These are phyloP conservation scores for Colletotrichum caudatum DNA, from an alignment of 2,329 filamentous ascomycete species.

Conservation along the genomic window DNA sequence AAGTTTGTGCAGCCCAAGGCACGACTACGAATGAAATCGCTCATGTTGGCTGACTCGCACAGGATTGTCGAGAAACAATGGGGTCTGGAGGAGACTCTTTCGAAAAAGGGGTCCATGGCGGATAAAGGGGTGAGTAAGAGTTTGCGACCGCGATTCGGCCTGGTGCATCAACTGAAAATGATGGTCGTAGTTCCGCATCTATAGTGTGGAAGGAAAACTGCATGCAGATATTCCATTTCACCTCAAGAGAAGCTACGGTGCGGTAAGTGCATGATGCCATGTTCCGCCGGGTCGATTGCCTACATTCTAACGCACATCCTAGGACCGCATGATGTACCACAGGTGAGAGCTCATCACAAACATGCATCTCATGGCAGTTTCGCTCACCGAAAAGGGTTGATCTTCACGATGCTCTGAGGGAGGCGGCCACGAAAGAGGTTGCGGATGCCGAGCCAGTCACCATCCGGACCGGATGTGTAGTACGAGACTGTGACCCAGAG, in stretches of 20 bases:
- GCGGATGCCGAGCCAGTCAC: slow-evolving; percentile 45
- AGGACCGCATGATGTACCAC: slow-evolving; percentile 55
- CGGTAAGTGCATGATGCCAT: slow-evolving; percentile 17
- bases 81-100: slow-evolving; percentile 47
- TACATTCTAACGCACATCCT: neutral
- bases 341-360: slow-evolving; percentile 42
- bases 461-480: slow-evolving; percentile 46
- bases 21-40: neutral
- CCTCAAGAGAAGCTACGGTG: slow-evolving; percentile 50
- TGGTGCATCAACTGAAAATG: neutral
- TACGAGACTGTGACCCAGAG: slow-evolving; percentile 56
- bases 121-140: slow-evolving; percentile 49
- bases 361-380: too few species aligned
- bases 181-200: slow-evolving; percentile 48
- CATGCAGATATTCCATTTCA: slow-evolving; percentile 49
- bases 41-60: neutral
- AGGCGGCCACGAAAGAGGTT: slow-evolving; percentile 44
- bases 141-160: too few species aligned
- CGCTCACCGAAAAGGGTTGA: slow-evolving; percentile 44
- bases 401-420: slow-evolving; percentile 50
- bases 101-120: slow-evolving; percentile 48
- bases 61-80: slow-evolving; percentile 43
- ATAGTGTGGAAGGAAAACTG: slow-evolving; percentile 42
- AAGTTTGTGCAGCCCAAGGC: slow-evolving; percentile 46
- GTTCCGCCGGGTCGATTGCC: too few species aligned